A percentile compares a stretch with the other conserved stretches of the same genome.
Evolutionary conservation across 2,329 filamentous ascomycete species (phyloP).

Genomic region (Dendryphion nanum): DNA sequence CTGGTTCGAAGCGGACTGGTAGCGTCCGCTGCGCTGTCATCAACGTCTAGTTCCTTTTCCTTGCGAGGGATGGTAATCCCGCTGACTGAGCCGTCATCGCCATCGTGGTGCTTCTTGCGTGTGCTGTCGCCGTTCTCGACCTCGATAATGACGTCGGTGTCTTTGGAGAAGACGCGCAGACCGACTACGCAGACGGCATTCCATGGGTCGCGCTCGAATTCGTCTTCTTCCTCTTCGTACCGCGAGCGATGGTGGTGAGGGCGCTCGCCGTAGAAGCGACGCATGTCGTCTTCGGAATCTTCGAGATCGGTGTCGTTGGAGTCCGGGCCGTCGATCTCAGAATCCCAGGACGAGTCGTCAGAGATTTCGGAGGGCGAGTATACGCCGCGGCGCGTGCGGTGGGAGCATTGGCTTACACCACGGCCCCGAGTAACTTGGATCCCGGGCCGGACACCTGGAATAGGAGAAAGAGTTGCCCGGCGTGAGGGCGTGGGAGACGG

Average conservation of each 20-base stretch:
- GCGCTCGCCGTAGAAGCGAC: conserved; percentile 19
- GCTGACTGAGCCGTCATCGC: conserved; percentile 25
- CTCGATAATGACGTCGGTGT: conserved; percentile 51
- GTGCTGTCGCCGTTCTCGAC: conserved; percentile 45
- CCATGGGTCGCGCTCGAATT: conserved; percentile 55
- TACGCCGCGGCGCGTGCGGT: conserved; percentile 28
- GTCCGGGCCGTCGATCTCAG: conserved; percentile 38
- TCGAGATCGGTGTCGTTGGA: conserved; percentile 27
- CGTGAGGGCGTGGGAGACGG: conserved; percentile 30
- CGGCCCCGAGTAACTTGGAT: conserved; percentile 33
- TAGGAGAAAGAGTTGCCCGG: conserved; percentile 37
- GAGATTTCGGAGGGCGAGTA: conserved; percentile 30
- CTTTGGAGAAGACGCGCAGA: conserved; percentile 56
- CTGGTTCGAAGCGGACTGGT: conserved; percentile 35
- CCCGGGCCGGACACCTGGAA: conserved; percentile 33
- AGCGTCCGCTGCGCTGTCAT: conserved; percentile 41
- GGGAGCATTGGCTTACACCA: conserved; percentile 26
- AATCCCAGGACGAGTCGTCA: conserved; percentile 42
- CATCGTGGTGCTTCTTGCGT: conserved; percentile 15
- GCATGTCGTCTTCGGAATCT: conserved; percentile 16
- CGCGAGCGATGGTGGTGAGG: conserved; percentile 18
- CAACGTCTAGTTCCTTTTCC: conserved; percentile 40
- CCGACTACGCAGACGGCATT: conserved; percentile 62
- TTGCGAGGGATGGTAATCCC: conserved; percentile 19
- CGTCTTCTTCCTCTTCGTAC: conserved; percentile 37